Evolutionary conservation across 2,329 filamentous ascomycete genomes (phyloP), one percentile per base, ranked within the genome.

Genomic region (Geosmithia morbida): DNA sequence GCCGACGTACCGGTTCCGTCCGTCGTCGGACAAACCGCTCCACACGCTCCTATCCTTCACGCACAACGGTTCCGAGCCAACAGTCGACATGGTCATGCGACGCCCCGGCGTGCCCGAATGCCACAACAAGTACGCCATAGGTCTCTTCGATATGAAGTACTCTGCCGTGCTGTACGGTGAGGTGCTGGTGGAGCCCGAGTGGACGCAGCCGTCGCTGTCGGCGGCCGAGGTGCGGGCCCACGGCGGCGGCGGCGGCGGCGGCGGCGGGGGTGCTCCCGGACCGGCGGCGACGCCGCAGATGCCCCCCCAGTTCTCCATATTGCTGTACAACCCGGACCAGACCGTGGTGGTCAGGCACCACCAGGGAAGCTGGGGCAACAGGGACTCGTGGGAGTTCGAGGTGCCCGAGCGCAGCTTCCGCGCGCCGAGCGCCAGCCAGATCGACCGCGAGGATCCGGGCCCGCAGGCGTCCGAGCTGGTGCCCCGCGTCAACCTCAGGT

Each of bases 261-360:
- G 13, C 41, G 75, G 33, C 33, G 11, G 11, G 6, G 14, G 11
- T 16, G 33, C 33, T 13, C 33, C 33, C 5, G 65, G 79, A 75
- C 19, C 76, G 75, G 16, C 81, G 17, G 57, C 83, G 1, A 56
- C 85, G 50, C 84, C 89, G 10, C 72, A 86, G 33, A 75, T 87
- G 26, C 89, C 90, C 0, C 81, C 82, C 48, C 71, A 78, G 47
- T 95, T 97, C 61, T 73, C 75, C n/a, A 74, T 97, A 40, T 83
- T 90, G 56, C 79, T 98, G 2, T 97, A 96, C 71, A 92, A 95
- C 60, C 92, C 92, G 0, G 90, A 97, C 61, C 87, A 92, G 63
- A 75, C 84, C 55, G 70, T 97, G 18, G 56, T 71, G 1, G 75
- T 97, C 37, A 80, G 75, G 55, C 76, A 81, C 56, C 79, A 84